Base-by-base conservation (phyloP, 2,329 filamentous ascomycete species). In the Colletotrichum caudatum region DNA sequence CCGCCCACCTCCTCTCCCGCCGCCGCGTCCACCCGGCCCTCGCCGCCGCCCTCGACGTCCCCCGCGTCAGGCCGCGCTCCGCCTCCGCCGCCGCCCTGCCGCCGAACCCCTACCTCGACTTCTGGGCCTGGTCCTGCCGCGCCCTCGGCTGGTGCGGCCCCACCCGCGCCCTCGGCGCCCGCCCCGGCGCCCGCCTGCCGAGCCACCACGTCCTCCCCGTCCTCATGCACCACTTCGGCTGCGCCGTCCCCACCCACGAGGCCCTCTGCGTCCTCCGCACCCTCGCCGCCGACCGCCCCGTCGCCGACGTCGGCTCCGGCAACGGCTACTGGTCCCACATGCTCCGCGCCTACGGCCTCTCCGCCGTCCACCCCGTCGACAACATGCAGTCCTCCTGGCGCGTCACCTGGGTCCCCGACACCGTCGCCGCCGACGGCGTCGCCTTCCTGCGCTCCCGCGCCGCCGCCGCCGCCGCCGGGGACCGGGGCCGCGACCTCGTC, bases 141-240 rank as follows among this genome's bases (percentile, higher is more conserved):
- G 85, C 85, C 72, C 83, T 94, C 9, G 88, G 91, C 80, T 92
- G 91, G 90, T 86, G 86, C 61, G 90, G 91, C 1, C 89, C 91
- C 3, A 81, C 86, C 77, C 80, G 82, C 18, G 81, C 81, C 46
- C 88, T 90, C 3, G 84, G 83, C 2, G 29, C 29, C 85, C 5
- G 12, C 50, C 26, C 16, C 26, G 50, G n/a, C 23, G 23, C 50
- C 50, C 6, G 14, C 20, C 85, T 84, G 64, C 86, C 84, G 71
- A 88, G 87, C 61, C 92, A 94, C 80, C 91, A 92, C 75, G 84
- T 93, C 8, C 85, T 94, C 11, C 92, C 92, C 2, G 84, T 94
- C 23, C 85, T 94, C 66, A 94, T 94, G 86, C 92, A 94, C 81
- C 92, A 94, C 80, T 94, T 94, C 79, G 92, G 92, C 62, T 94